phyloP scores from a whole-genome alignment of 2,329 filamentous ascomycete species.

The Ophiocordyceps camponoti-saundersi region DNA sequence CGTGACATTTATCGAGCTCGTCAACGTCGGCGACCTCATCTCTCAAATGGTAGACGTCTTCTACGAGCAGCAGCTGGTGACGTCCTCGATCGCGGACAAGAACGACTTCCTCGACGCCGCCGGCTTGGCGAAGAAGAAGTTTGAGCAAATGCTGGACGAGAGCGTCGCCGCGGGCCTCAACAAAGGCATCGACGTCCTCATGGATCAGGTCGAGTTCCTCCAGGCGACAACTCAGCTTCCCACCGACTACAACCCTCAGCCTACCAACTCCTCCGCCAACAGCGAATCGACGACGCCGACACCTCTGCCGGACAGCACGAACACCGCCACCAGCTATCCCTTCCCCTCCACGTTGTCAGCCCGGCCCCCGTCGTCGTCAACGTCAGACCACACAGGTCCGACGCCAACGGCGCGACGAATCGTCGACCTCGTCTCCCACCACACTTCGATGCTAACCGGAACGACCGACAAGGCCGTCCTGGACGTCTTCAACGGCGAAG shows the following conservation, averaged over 20 bases:
- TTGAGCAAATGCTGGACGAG: conserved; percentile 97
- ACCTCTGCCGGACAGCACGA: neutral
- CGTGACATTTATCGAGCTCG: conserved; percentile 89
- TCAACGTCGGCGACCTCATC: conserved; percentile 95
- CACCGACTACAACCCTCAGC: conserved; percentile 72
- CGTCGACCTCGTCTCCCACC: conserved; percentile 69
- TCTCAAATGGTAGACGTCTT: conserved; percentile 99
- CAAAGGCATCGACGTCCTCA: conserved; percentile 94
- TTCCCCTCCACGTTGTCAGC: neutral
- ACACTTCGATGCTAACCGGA: conserved; percentile 84
- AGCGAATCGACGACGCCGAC: neutral
- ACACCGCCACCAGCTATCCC: neutral
- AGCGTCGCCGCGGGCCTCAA: conserved; percentile 89
- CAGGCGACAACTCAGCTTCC: conserved; percentile 75
- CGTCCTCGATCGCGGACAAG: conserved; percentile 66
- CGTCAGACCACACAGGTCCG: conserved; percentile 39
- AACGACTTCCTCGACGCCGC: conserved; percentile 91
- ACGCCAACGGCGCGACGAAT: conserved; percentile 66
- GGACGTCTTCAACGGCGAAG: conserved; percentile 96
- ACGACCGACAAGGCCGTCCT: conserved; percentile 97
- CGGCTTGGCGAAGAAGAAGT: conserved; percentile 90
- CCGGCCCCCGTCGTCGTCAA: no score
- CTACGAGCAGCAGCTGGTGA: conserved; percentile 84
- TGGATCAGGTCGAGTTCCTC: conserved; percentile 95
- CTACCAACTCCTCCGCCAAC: conserved; percentile 5